Evolutionary conservation across 495 filamentous ascomycete genomes (phyloP).

Genomic region (Podospora fimiseda): DNA sequence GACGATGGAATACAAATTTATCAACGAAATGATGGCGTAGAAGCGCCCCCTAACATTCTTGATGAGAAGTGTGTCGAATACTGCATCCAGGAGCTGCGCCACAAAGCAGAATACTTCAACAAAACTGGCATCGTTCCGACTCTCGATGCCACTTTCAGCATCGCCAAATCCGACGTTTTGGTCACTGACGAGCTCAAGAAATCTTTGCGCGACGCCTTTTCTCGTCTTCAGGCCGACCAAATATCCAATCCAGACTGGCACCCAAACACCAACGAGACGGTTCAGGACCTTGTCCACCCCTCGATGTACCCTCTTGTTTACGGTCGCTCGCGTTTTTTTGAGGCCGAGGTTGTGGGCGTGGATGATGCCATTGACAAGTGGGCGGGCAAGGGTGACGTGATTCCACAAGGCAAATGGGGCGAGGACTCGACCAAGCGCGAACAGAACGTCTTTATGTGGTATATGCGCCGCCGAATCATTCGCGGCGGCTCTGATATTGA

Average conservation of each 20-base stretch:
- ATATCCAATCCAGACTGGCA: slow-evolving; percentile 50
- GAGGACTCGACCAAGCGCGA: too few relatives aligned
- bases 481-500: too few relatives aligned
- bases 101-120: slow-evolving; percentile 36
- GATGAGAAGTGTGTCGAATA: slow-evolving; percentile 8
- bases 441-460: too few relatives aligned
- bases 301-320: slow-evolving; percentile 57
- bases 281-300: slow-evolving; percentile 57
- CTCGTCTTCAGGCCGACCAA: slow-evolving; percentile 37
- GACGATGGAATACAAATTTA: too few relatives aligned
- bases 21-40: too few relatives aligned
- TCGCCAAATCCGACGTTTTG: slow-evolving; percentile 26
- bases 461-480: slow-evolving; percentile 18
- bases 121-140: slow-evolving; percentile 30
- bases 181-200: slow-evolving; percentile 14
- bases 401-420: too few relatives aligned
- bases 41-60: too few relatives aligned
- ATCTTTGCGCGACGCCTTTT: slow-evolving; percentile 17
- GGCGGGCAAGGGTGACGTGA: slow-evolving; percentile 24
- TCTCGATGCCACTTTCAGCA: slow-evolving; percentile 20
- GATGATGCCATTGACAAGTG: slow-evolving; percentile 26
- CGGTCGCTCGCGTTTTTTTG: slow-evolving; percentile 23
- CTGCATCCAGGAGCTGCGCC: slow-evolving; percentile 45
- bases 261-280: slow-evolving; percentile 48
- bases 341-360: slow-evolving; percentile 27